Evolutionary conservation across 495 filamentous ascomycete species (phyloP).

Genomic region (Aspergillus sclerotioniger): DNA sequence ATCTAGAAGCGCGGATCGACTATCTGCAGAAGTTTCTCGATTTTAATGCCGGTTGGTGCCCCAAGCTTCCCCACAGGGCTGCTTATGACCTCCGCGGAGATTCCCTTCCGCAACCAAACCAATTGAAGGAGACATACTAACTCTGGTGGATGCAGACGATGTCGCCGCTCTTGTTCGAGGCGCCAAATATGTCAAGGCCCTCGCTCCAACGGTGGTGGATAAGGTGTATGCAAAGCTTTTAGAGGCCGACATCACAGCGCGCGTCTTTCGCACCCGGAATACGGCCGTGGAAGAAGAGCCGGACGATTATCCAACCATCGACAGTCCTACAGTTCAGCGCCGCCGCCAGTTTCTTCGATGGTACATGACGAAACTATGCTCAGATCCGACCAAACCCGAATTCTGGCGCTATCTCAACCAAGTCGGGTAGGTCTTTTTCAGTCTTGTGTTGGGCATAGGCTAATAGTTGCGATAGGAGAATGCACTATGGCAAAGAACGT

Average conservation of each 20-base stretch:
- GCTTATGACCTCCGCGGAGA: background rate
- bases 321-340: background rate
- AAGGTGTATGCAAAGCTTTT: background rate
- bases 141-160: background rate
- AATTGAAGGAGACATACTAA: background rate
- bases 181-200: constrained; percentile 2
- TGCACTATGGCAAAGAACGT: constrained; percentile 1
- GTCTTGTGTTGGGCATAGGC: background rate
- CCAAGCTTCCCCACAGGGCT: background rate
- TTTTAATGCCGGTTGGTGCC: background rate
- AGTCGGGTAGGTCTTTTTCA: background rate
- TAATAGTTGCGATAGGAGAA: background rate
- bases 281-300: background rate
- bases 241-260: background rate
- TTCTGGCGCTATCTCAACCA: constrained; percentile 4
- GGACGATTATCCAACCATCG: background rate
- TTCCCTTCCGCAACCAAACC: background rate
- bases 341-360: constrained; percentile 2
- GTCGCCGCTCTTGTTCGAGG: background rate
- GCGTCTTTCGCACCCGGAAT: background rate
- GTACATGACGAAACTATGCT: constrained; percentile 4
- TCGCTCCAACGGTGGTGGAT: constrained; percentile 1
- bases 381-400: constrained; percentile 1
- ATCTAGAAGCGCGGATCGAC: background rate
- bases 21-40: background rate